Base-by-base conservation (phyloP, 2,329 filamentous ascomycete genomes). In the Alternaria sp. region DNA sequence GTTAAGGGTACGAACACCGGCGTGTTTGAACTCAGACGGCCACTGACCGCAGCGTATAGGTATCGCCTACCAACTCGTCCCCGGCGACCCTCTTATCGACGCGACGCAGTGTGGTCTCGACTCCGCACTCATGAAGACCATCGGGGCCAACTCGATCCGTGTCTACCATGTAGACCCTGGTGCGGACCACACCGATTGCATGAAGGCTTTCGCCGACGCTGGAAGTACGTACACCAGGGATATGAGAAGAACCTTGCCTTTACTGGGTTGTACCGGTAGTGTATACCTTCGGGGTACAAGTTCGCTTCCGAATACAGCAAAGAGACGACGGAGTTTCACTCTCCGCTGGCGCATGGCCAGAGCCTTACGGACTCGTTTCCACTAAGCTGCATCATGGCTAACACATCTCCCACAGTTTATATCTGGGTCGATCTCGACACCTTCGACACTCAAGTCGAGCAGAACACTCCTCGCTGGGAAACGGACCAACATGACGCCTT, bases 111-210 rank as follows among this genome's bases (percentile, higher is more conserved):
- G 92, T 81, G 77, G 84, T 68, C 86, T 87, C 66, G 93, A 97
- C 80, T 88, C 89, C 40, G 75, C 81, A 14, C 83, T 93, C 72
- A 96, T 96, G 90, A 85, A 91, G 76, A 86, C 88, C 17, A 82
- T 97, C 53, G 92, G 91, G 62, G 86, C 90, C 74, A 96, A 96
- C 76, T 84, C 90, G 29, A 92, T 96, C 71, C 91, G 93, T 56
- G 90, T 95, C 58, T 97, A 97, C 78, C 92, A 96, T 72, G 91
- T 97, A 61, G 89, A 96, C 69, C 80, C 90, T 2, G 76, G 79
- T 3, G 86, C 80, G 31, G 81, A 94, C 74, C 93, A 97, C 77
- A 83, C 85, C 57, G 88, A 84, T 21, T 97, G 92, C 80, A 96
- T 97, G 91, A 83, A 83, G 53, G 88, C 88, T 1, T 91, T 97